Percentiles rank a stretch among this genome's conserved stretches.
Conservation (phyloP, 73 alveolate genomes). For the Diophrys appendiculata region DNA sequence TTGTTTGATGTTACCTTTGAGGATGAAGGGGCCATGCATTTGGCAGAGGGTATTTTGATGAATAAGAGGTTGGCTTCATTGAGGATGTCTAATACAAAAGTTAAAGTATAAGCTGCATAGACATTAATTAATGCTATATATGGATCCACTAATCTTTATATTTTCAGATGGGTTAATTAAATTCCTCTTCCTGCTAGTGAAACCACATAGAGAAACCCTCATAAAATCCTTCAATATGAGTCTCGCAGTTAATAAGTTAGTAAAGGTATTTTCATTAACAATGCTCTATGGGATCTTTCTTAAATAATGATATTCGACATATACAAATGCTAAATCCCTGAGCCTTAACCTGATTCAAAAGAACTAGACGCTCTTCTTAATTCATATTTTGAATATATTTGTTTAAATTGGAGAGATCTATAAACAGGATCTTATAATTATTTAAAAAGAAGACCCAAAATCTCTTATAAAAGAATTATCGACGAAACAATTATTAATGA, state of each 20-base stretch:
- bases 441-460: constrained; percentile 11
- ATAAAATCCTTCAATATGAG: constrained; percentile 15
- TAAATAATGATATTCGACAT: constrained; percentile 12
- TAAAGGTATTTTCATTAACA: constrained; percentile 29
- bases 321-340: constrained; percentile 22
- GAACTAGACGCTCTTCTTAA: constrained; percentile 25
- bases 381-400: constrained; percentile 31
- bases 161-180: constrained; percentile 38
- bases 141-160: constrained; percentile 11
- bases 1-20: constrained; percentile 53
- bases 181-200: constrained; percentile 5
- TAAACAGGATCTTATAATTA: constrained; percentile 35
- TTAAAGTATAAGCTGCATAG: constrained; percentile 5
- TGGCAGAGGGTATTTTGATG: constrained; percentile 28
- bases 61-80: constrained; percentile 21
- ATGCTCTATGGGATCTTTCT: constrained; percentile 23
- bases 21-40: constrained; percentile 58
- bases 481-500: constrained; percentile 26
- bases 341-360: constrained; percentile 13
- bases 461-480: constrained; percentile 11
- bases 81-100: constrained; percentile 40
- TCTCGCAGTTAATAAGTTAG: constrained; percentile 11
- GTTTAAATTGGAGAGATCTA: constrained; percentile 32
- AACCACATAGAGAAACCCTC: not conserved
- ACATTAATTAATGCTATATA: constrained; percentile 27